Conservation (phyloP, 441 rosid genomes). For the Croton laevigatus region DNA sequence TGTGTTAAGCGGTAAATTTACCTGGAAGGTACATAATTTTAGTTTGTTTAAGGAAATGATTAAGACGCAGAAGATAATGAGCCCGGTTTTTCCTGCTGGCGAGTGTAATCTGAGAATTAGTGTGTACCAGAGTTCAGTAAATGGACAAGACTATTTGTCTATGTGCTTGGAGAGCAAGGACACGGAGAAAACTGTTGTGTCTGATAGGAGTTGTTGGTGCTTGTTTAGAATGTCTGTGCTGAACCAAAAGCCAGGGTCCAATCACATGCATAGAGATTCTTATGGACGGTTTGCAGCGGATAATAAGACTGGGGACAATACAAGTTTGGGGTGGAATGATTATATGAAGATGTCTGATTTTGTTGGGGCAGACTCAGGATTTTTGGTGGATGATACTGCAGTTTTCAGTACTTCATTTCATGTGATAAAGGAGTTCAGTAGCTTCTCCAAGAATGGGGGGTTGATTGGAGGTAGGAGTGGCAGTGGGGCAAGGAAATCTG, state of each 20-base stretch:
- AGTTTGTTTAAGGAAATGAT: slow-evolving; percentile 96
- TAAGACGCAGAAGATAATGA: slow-evolving; percentile 97
- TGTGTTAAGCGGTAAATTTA: slow-evolving; percentile 87
- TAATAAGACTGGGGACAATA: slow-evolving; percentile 94
- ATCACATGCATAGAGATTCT: slow-evolving; percentile 86
- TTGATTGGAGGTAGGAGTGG: slow-evolving; percentile 64
- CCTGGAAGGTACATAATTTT: slow-evolving; percentile 98
- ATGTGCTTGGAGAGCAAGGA: slow-evolving; percentile 84
- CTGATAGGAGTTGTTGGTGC: slow-evolving; percentile 78
- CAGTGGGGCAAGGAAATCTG: slow-evolving; percentile 78
- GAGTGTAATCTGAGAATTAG: slow-evolving; percentile 94
- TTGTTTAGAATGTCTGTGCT: slow-evolving; percentile 74
- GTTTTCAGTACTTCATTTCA: slow-evolving; percentile 93
- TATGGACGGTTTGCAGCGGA: slow-evolving; percentile 98
- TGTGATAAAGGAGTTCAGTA: slow-evolving; percentile 86
- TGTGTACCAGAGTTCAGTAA: slow-evolving; percentile 88
- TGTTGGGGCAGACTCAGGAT: slow-evolving; percentile 66
- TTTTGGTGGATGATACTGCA: slow-evolving; percentile 79
- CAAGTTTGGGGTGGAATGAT: slow-evolving; percentile 98
- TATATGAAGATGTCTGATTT: slow-evolving; percentile 96
- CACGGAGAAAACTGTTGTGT: slow-evolving; percentile 44
- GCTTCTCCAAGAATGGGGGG: slow-evolving; percentile 76
- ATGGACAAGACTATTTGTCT: slow-evolving; percentile 74
- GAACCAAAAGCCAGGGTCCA: slow-evolving; percentile 69
- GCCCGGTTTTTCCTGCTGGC: slow-evolving; percentile 97